These are phyloP conservation scores for Excoecaria cochinchinensis DNA, from an alignment of 345 rosid species.

Conservation along the genomic window DNA sequence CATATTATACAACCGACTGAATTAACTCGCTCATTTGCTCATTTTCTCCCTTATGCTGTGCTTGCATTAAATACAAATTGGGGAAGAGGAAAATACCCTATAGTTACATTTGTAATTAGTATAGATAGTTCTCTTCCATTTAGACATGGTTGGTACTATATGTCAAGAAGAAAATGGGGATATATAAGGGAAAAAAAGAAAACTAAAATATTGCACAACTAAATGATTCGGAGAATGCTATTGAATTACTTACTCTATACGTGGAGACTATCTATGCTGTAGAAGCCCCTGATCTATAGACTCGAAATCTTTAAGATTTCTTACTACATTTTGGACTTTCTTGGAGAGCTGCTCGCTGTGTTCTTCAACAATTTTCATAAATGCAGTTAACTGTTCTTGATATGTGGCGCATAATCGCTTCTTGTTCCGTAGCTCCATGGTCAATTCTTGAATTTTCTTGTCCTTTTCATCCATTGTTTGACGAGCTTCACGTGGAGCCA, in stretches of 20 bases:
- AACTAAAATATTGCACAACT: background rate
- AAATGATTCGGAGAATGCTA: background rate
- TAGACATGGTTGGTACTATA: background rate
- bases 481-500: slow-evolving; percentile 75
- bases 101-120: slow-evolving; percentile 5
- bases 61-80: background rate
- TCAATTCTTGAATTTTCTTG: slow-evolving; percentile 67
- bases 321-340: slow-evolving; percentile 54
- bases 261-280: slow-evolving; percentile 35
- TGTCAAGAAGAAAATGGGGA: background rate
- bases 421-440: slow-evolving; percentile 59
- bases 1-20: background rate
- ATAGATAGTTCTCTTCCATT: background rate
- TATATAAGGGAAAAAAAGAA: background rate
- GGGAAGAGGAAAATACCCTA: background rate
- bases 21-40: background rate
- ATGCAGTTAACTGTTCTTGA: slow-evolving; percentile 56
- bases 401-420: slow-evolving; percentile 62
- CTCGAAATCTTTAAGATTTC: slow-evolving; percentile 57
- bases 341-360: slow-evolving; percentile 43
- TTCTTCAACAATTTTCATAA: slow-evolving; percentile 62
- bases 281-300: slow-evolving; percentile 42
- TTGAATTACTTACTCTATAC: background rate
- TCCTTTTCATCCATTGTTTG: slow-evolving; percentile 75
- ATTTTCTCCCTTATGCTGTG: background rate